Conservation (phyloP, 2,329 filamentous ascomycete genomes). For the Neocucurbitaria cava region DNA sequence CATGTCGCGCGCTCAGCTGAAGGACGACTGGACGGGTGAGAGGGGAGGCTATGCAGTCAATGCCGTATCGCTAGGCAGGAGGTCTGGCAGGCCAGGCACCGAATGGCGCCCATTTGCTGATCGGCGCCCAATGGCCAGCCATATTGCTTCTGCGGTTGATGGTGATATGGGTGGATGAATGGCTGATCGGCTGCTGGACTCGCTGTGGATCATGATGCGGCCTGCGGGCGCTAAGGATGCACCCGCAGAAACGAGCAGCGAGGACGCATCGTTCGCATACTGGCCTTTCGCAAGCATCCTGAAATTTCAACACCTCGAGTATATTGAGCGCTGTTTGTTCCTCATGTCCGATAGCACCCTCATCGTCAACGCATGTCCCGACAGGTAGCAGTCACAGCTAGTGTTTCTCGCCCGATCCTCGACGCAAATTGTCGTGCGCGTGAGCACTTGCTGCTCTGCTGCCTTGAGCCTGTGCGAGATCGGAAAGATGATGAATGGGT, state of each 20-base stretch:
- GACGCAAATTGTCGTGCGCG: conserved; percentile 16
- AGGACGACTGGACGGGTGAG: conserved; percentile 5
- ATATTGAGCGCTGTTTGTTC: conserved; percentile 4
- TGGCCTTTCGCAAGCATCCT: conserved; percentile 10
- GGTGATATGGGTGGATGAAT: conserved; percentile 19
- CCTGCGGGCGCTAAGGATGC: conserved; percentile 26
- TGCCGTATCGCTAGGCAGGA: conserved; percentile 13
- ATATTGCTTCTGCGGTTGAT: conserved; percentile 24
- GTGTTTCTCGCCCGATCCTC: no score
- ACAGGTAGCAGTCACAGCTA: neutral
- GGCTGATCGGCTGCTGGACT: conserved; percentile 26
- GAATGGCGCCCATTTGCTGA: conserved; percentile 26
- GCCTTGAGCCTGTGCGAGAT: conserved; percentile 30
- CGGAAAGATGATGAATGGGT: conserved; percentile 12
- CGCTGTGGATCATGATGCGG: conserved; percentile 22
- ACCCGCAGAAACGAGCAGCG: conserved; percentile 12
- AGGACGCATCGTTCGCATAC: conserved; percentile 26
- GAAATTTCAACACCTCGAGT: conserved; percentile 7
- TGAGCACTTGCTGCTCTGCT: conserved; percentile 27
- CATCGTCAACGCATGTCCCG: conserved; percentile 8
- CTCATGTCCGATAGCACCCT: conserved; percentile 9
- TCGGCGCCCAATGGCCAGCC: conserved; percentile 34
- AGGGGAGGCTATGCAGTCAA: conserved; percentile 33
- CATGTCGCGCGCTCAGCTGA: conserved; percentile 1
- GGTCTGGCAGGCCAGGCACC: conserved; percentile 26